Evolutionary conservation across 2,329 filamentous ascomycete species (phyloP).

Genomic region (Stemphylium beticola): DNA sequence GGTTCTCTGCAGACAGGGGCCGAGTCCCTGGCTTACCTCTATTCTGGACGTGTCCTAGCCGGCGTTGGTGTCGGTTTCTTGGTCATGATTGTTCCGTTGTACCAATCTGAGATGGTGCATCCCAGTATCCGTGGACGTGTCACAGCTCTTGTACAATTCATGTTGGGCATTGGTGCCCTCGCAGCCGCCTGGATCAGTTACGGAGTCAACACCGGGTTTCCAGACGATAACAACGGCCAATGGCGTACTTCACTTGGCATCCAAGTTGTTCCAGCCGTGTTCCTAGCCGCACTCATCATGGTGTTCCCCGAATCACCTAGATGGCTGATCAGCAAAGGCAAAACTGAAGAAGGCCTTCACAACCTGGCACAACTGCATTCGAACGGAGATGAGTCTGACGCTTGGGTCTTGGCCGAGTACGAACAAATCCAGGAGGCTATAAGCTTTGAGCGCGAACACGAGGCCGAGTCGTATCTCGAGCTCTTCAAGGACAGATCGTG

Average conservation of each 20-base stretch:
- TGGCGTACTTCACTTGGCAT: constrained; percentile 72
- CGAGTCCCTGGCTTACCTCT: constrained; percentile 65
- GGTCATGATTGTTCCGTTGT: constrained; percentile 71
- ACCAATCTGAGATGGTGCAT: constrained; percentile 80
- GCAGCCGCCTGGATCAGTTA: constrained; percentile 76
- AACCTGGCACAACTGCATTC: constrained; percentile 74
- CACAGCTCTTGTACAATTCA: constrained; percentile 80
- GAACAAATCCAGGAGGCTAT: constrained; percentile 73
- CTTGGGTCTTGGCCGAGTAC: constrained; percentile 76
- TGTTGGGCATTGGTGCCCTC: constrained; percentile 78
- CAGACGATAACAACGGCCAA: constrained; percentile 56
- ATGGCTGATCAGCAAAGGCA: constrained; percentile 77
- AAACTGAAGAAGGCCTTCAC: constrained; percentile 67
- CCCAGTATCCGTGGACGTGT: constrained; percentile 78
- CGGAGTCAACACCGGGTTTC: constrained; percentile 64
- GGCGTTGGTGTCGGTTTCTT: constrained; percentile 69
- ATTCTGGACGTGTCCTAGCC: constrained; percentile 72
- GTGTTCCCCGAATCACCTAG: constrained; percentile 71
- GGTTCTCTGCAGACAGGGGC: constrained; percentile 77
- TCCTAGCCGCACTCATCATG: constrained; percentile 70
- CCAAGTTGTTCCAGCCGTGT: constrained; percentile 71
- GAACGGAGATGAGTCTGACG: constrained; percentile 68
- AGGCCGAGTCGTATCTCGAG: constrained; percentile 73
- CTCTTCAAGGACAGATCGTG: constrained; percentile 70
- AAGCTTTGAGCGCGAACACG: constrained; percentile 69